A percentile compares a stretch with the other conserved stretches of the same genome.
These are phyloP conservation scores for Fraxinus pennsylvanica DNA, from an alignment of 257 asterid genomes.

Conservation along the genomic window DNA sequence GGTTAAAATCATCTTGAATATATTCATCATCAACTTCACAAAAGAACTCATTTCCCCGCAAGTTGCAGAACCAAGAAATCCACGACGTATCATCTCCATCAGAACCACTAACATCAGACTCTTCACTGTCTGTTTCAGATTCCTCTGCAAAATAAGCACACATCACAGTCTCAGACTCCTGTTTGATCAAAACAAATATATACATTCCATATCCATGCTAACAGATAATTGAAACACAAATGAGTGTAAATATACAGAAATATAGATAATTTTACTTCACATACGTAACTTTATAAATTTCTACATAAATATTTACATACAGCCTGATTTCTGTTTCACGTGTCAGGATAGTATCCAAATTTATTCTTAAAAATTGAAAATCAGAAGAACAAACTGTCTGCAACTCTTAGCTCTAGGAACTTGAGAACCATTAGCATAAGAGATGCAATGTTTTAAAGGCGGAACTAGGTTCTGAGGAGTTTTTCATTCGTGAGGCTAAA, in stretches of 20 bases:
- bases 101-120: slow-evolving; percentile 93
- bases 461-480: too few species aligned
- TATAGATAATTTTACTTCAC: background rate
- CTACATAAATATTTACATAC: background rate
- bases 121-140: slow-evolving; percentile 95
- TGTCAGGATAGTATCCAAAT: background rate
- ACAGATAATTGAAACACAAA: background rate
- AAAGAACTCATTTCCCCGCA: slow-evolving; percentile 97
- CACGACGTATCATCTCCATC: slow-evolving; percentile 98
- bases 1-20: slow-evolving; percentile 94
- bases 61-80: slow-evolving; percentile 99
- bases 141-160: slow-evolving; percentile 60
- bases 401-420: background rate
- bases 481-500: too few species aligned
- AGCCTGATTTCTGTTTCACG: background rate
- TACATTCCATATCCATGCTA: background rate
- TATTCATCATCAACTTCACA: slow-evolving; percentile 98
- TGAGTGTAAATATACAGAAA: background rate
- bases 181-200: background rate
- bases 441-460: too few species aligned
- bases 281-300: background rate
- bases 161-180: slow-evolving; percentile 17
- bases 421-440: background rate
- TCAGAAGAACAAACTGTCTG: background rate
- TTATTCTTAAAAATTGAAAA: background rate